Evolutionary conservation across 345 rosid species (phyloP).

Genomic region (Linum tenue): DNA sequence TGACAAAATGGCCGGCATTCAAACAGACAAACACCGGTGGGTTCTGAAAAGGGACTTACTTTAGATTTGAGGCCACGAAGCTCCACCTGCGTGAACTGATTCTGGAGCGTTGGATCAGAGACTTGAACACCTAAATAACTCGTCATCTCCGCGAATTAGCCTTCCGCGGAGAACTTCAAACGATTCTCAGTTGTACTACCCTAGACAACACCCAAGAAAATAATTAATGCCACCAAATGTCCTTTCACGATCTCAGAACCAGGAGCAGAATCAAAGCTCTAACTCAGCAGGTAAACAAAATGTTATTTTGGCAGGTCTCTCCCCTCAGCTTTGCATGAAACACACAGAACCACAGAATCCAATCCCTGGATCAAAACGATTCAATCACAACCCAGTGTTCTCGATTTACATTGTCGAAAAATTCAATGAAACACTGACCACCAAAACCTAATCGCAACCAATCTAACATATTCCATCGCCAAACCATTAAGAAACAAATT

Average conservation of each 20-base stretch:
- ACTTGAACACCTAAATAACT: slow-evolving; percentile 56
- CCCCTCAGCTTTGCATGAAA: not conserved
- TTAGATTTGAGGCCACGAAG: slow-evolving; percentile 76
- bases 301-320: not conserved
- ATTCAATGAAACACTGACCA: not conserved
- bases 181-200: too few relatives aligned
- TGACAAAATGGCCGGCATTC: not conserved
- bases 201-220: too few relatives aligned
- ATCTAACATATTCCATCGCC: not conserved
- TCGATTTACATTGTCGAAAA: not conserved
- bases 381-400: not conserved
- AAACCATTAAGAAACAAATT: too few relatives aligned
- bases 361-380: not conserved
- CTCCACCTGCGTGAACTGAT: slow-evolving; percentile 83
- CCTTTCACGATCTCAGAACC: not conserved
- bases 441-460: not conserved
- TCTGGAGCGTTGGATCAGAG: slow-evolving; percentile 77
- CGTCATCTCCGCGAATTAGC: slow-evolving; percentile 45
- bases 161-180: slow-evolving; percentile 13
- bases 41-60: slow-evolving; percentile 31
- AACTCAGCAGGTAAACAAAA: not conserved
- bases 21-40: slow-evolving; percentile 1
- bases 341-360: not conserved
- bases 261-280: not conserved
- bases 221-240: too few relatives aligned